phyloP scores from a whole-genome alignment of 2,329 filamentous ascomycete genomes.

The Macrophomina phaseolina region DNA sequence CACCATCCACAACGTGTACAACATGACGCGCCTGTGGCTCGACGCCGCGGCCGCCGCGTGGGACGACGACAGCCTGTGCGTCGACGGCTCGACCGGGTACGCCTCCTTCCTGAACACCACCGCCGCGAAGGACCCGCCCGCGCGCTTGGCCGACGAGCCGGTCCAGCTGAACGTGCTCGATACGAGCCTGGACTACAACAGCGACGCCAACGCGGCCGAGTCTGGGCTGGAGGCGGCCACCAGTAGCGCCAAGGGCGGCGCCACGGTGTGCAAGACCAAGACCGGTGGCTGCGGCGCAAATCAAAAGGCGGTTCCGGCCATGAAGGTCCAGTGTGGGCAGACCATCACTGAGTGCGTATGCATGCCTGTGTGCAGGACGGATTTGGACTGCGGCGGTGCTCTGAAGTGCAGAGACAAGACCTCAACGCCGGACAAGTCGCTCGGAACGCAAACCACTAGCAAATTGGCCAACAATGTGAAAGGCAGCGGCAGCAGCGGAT shows the following conservation, averaged over 20 bases:
- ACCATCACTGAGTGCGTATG: neutral
- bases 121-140: conserved; percentile 1
- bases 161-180: neutral
- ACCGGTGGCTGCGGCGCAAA: neutral
- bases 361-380: neutral
- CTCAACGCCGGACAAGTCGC: neutral
- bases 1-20: conserved; percentile 43
- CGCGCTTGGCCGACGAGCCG: neutral
- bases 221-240: neutral
- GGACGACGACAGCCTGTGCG: conserved; percentile 38
- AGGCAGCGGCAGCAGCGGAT: too few relatives aligned
- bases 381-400: neutral
- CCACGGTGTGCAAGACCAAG: neutral
- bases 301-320: neutral
- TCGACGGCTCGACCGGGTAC: conserved; percentile 40
- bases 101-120: neutral
- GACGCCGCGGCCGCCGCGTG: conserved; percentile 42
- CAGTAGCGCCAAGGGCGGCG: neutral
- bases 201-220: neutral
- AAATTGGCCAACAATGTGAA: too few relatives aligned
- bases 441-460: too few relatives aligned
- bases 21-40: conserved; percentile 45
- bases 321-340: neutral
- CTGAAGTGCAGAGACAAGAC: neutral
- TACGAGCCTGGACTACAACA: neutral